Percentiles rank a stretch among this genome's conserved stretches.
Evolutionary conservation across 75 land plant genomes (phyloP).

Genomic region (Gnetum montanum): DNA sequence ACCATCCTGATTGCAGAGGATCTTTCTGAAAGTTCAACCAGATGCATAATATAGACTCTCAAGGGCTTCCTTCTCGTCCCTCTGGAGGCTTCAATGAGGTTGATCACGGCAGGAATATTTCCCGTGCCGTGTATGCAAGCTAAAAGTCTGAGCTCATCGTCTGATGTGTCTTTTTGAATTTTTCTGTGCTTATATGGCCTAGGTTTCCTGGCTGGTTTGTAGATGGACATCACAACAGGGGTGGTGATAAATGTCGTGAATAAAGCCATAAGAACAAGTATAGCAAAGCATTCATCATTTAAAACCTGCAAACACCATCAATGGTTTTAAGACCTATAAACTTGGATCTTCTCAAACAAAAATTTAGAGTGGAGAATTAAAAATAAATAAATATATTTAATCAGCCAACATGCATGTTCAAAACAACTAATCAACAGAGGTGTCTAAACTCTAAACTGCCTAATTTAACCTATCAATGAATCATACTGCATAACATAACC

Average conservation of each 20-base stretch:
- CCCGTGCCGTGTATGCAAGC: slow-evolving; percentile 49
- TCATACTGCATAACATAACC: too few relatives aligned
- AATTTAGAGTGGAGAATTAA: too few relatives aligned
- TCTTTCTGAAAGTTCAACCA: slow-evolving; percentile 54
- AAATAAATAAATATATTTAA: not conserved
- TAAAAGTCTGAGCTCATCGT: slow-evolving; percentile 59
- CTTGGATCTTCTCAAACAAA: too few relatives aligned
- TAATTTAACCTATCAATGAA: too few relatives aligned
- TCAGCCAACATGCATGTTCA: not conserved
- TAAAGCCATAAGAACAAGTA: slow-evolving; percentile 55
- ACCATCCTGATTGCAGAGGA: slow-evolving; percentile 28
- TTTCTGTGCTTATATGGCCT: slow-evolving; percentile 25
- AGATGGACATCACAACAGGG: slow-evolving; percentile 57
- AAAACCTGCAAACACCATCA: slow-evolving; percentile 32
- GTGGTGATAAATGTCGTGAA: slow-evolving; percentile 83
- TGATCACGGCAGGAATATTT: slow-evolving; percentile 60
- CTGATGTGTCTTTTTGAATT: slow-evolving; percentile 9
- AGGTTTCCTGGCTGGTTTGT: slow-evolving; percentile 48
- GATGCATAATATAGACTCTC: slow-evolving; percentile 39
- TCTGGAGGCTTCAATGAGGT: slow-evolving; percentile 51
- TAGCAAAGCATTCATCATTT: slow-evolving; percentile 53
- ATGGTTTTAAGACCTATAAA: too few relatives aligned
- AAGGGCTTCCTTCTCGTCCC: slow-evolving; percentile 31
- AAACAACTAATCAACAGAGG: too few relatives aligned
- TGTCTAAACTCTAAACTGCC: too few relatives aligned